A percentile compares a stretch with the other conserved stretches of the same genome.
phyloP scores from a whole-genome alignment of 148 eudicot genomes.

The Amaranthus palmeri region DNA sequence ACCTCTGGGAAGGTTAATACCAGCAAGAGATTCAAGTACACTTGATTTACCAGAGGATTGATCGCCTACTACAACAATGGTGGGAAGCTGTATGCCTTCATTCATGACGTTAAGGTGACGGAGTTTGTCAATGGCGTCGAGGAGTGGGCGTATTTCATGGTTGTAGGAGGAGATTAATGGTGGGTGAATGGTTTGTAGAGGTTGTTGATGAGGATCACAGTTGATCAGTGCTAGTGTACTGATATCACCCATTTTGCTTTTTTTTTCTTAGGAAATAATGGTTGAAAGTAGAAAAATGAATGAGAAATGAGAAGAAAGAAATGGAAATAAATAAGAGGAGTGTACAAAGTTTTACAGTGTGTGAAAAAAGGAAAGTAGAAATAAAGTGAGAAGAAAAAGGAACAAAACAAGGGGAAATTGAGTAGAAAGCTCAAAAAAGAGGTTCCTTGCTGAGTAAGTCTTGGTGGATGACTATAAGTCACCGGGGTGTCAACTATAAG shows the following conservation, averaged over 20 bases:
- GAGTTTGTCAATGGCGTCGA: conserved; percentile 29
- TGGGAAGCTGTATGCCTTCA: conserved; percentile 27
- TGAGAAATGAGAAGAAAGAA: too few species aligned
- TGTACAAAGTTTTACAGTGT: too few species aligned
- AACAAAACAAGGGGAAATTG: too few species aligned
- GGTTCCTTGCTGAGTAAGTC: too few species aligned
- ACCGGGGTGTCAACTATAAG: too few species aligned
- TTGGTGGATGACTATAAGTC: too few species aligned
- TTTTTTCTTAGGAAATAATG: too few species aligned
- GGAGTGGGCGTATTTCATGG: conserved; percentile 24
- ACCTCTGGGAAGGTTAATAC: conserved; percentile 27
- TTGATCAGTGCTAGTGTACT: not conserved
- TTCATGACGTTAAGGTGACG: conserved; percentile 28
- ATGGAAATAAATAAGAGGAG: too few species aligned
- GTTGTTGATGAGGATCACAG: not conserved
- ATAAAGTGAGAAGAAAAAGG: too few species aligned
- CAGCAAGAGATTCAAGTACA: conserved; percentile 29
- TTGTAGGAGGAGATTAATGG: conserved; percentile 26
- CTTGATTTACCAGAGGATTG: conserved; percentile 35
- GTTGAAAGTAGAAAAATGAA: too few species aligned
- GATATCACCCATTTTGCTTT: not conserved
- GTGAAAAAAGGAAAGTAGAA: too few species aligned
- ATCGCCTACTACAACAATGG: conserved; percentile 29
- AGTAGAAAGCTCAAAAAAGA: too few species aligned
- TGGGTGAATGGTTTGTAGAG: not conserved